A percentile compares a stretch with the other conserved stretches of the same genome.
Evolutionary conservation across 495 filamentous ascomycete genomes (phyloP).

Genomic region (Talaromyces borbonicus): DNA sequence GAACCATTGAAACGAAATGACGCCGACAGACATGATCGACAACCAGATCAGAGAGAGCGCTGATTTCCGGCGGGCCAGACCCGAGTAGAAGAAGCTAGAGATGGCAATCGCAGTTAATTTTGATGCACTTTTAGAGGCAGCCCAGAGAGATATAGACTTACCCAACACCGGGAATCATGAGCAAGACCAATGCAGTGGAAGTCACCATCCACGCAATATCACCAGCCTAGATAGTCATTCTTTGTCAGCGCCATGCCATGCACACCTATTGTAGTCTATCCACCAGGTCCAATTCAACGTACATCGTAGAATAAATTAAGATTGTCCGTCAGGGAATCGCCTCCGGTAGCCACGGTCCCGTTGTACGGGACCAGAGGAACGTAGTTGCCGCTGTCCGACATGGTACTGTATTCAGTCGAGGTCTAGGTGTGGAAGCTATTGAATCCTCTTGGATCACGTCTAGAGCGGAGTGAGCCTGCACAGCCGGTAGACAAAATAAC

Average conservation of each 20-base stretch:
- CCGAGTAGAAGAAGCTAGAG: conserved; percentile 88
- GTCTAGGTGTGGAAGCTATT: too few species aligned
- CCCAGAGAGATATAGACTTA: conserved; percentile 15
- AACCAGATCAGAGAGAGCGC: conserved; percentile 93
- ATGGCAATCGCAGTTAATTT: neutral
- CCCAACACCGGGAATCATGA: conserved; percentile 98
- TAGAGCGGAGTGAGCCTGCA: conserved; percentile 2
- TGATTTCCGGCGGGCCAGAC: conserved; percentile 92
- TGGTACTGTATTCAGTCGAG: neutral
- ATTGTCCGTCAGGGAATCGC: conserved; percentile 62
- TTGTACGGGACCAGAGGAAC: conserved; percentile 46
- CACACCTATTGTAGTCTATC: neutral
- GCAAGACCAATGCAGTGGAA: conserved; percentile 77
- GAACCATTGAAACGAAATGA: conserved; percentile 96
- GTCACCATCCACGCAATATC: conserved; percentile 91
- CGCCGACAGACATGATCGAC: conserved; percentile 87
- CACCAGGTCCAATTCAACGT: conserved; percentile 14
- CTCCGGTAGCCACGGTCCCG: conserved; percentile 54
- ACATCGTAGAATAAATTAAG: conserved; percentile 81
- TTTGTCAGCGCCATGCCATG: conserved; percentile 15
- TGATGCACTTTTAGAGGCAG: neutral
- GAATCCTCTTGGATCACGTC: conserved; percentile 1
- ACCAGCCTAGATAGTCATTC: conserved; percentile 54
- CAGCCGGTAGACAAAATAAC: conserved; percentile 1
- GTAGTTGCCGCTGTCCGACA: conserved; percentile 8